Conservation (phyloP, 495 filamentous ascomycete genomes). For the Penicillium goetzii region DNA sequence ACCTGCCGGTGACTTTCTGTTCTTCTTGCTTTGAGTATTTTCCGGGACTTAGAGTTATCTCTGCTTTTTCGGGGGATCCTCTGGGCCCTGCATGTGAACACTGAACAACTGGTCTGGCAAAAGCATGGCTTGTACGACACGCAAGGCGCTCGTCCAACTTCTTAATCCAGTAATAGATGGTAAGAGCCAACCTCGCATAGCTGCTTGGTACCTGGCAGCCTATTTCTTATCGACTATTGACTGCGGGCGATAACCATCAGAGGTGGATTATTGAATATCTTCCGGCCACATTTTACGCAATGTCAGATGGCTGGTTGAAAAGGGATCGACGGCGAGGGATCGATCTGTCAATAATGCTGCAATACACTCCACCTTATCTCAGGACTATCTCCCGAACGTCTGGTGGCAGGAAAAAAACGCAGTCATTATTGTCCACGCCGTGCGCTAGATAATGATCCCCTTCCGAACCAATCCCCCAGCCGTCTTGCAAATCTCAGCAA, state of each 20-base stretch:
- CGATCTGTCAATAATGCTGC: conserved; percentile 21
- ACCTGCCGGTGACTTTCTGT: background rate
- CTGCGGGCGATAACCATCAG: background rate
- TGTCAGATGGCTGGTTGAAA: conserved; percentile 10
- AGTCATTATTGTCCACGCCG: background rate
- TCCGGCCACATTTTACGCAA: conserved; percentile 21
- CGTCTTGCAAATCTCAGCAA: background rate
- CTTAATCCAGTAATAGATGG: background rate
- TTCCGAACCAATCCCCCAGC: conserved; percentile 1
- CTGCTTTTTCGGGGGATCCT: background rate
- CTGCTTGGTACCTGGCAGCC: background rate
- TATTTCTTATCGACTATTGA: background rate
- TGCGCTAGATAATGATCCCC: background rate
- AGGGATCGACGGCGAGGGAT: conserved; percentile 1
- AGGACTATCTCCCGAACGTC: background rate
- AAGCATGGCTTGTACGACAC: background rate
- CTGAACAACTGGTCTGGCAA: background rate
- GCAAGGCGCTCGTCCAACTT: background rate
- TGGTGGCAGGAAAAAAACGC: background rate
- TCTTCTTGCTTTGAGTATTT: background rate
- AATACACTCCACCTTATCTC: background rate
- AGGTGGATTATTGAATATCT: conserved; percentile 24
- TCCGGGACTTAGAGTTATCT: background rate
- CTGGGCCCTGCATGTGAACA: background rate
- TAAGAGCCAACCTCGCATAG: background rate